Conservation (phyloP, 441 rosid genomes). For the Euphorbia corollata region DNA sequence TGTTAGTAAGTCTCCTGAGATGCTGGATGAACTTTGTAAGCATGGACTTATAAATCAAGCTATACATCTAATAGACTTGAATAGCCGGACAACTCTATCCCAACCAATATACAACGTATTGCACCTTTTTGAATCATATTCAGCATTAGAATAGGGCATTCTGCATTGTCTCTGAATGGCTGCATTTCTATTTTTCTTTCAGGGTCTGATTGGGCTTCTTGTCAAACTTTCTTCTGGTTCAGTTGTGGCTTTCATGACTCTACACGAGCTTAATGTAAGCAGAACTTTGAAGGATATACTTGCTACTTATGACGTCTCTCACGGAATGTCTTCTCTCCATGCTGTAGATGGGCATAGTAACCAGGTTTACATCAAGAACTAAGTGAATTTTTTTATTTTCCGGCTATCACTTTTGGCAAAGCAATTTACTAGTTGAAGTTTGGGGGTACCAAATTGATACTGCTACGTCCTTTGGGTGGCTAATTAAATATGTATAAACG, state of each 20-base stretch:
- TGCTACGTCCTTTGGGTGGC: not conserved
- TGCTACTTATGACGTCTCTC: conserved; percentile 59
- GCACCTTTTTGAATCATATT: conserved; percentile 19
- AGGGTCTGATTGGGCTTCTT: conserved; percentile 90
- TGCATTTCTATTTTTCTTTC: conserved; percentile 31
- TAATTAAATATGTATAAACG: not conserved
- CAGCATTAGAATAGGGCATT: not conserved
- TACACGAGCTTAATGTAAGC: conserved; percentile 78
- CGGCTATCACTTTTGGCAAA: not conserved
- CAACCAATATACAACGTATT: conserved; percentile 74
- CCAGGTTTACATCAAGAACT: conserved; percentile 50
- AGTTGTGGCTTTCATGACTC: conserved; percentile 58
- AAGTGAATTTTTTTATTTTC: not conserved
- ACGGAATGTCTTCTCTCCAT: conserved; percentile 58
- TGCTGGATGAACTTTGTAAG: conserved; percentile 78
- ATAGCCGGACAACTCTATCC: conserved; percentile 71
- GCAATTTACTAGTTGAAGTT: not conserved
- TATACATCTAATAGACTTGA: conserved; percentile 53
- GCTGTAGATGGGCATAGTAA: conserved; percentile 55
- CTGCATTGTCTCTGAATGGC: conserved; percentile 5
- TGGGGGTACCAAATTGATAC: not conserved
- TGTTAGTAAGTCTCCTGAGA: conserved; percentile 57
- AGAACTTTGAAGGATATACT: conserved; percentile 68
- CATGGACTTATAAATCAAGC: conserved; percentile 70
- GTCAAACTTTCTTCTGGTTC: conserved; percentile 77